phyloP scores from a whole-genome alignment of 768 basidiomycete genomes.

The Termitomyces heimii region DNA sequence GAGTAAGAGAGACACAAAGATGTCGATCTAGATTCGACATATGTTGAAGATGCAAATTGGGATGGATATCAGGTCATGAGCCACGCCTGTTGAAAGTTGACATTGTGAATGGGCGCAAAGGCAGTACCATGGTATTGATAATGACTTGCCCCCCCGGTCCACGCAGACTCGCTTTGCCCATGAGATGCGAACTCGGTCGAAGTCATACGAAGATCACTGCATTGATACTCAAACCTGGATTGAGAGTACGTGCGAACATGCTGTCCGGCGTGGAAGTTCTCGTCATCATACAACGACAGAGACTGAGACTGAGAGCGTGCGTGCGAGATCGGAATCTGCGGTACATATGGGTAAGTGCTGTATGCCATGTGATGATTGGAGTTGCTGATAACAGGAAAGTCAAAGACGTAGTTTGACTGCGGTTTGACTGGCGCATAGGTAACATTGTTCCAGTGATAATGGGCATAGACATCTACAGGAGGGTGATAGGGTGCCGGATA shows the following conservation, averaged over 20 bases:
- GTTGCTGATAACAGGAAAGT: conserved; percentile 25
- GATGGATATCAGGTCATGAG: conserved; percentile 34
- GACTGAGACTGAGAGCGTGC: conserved; percentile 56
- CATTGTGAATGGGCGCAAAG: conserved; percentile 33
- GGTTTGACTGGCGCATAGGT: conserved; percentile 31
- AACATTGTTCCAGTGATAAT: conserved; percentile 34
- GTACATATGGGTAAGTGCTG: conserved; percentile 30
- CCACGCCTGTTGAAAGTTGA: conserved; percentile 46
- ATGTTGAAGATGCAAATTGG: conserved; percentile 3
- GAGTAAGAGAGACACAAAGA: conserved; percentile 18
- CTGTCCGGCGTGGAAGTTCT: conserved; percentile 37
- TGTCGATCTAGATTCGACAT: conserved; percentile 24
- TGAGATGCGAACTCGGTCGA: conserved; percentile 34
- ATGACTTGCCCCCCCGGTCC: conserved; percentile 35
- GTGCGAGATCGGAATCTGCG: conserved; percentile 33
- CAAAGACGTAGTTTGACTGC: conserved; percentile 32
- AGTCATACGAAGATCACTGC: conserved; percentile 38
- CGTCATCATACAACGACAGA: conserved; percentile 47
- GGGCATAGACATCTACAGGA: conserved; percentile 25
- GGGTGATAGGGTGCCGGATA: conserved; percentile 30
- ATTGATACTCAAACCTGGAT: conserved; percentile 46
- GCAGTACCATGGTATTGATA: conserved; percentile 36
- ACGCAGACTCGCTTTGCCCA: conserved; percentile 32
- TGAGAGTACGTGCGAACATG: conserved; percentile 60
- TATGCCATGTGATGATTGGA: conserved; percentile 26